phyloP scores from a whole-genome alignment of 1,284 basidiomycete species.

The Tranzscheliella williamsii region DNA sequence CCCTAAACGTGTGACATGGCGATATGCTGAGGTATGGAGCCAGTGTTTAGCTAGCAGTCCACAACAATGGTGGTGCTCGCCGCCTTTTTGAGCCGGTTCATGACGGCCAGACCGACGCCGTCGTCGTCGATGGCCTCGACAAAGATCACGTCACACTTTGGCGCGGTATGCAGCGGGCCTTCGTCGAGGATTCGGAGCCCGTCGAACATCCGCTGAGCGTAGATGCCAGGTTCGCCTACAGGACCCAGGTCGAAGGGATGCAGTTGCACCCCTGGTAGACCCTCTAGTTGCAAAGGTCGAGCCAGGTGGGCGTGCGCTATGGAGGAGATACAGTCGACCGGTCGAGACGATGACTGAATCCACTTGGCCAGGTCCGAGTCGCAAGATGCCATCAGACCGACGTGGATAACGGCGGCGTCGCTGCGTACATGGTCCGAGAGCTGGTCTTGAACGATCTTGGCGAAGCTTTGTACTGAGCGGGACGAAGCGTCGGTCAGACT shows the following conservation, averaged over 20 bases:
- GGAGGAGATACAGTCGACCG: background rate
- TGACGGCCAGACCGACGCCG: slow-evolving; percentile 86
- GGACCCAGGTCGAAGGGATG: slow-evolving; percentile 68
- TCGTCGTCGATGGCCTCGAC: slow-evolving; percentile 83
- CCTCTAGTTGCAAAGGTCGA: slow-evolving; percentile 1
- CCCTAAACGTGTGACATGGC: too few relatives aligned
- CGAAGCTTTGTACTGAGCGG: slow-evolving; percentile 1
- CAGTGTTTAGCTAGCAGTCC: slow-evolving; percentile 13
- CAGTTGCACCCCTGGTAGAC: slow-evolving; percentile 18
- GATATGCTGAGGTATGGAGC: background rate
- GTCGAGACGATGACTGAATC: background rate
- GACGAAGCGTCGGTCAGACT: slow-evolving; percentile 3
- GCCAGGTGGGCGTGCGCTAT: slow-evolving; percentile 10
- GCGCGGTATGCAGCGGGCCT: slow-evolving; percentile 37
- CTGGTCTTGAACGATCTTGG: slow-evolving; percentile 13
- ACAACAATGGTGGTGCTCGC: slow-evolving; percentile 63
- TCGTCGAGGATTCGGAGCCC: slow-evolving; percentile 80
- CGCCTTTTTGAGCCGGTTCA: slow-evolving; percentile 97
- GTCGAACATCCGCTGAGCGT: slow-evolving; percentile 83
- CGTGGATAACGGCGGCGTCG: background rate
- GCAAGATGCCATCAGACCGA: slow-evolving; percentile 38
- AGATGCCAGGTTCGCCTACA: slow-evolving; percentile 68
- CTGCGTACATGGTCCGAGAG: slow-evolving; percentile 2
- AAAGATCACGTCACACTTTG: slow-evolving; percentile 75
- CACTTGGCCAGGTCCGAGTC: slow-evolving; percentile 20